These are phyloP conservation scores for Glarea lozoyensis DNA, from an alignment of 495 filamentous ascomycete species.

Conservation along the genomic window DNA sequence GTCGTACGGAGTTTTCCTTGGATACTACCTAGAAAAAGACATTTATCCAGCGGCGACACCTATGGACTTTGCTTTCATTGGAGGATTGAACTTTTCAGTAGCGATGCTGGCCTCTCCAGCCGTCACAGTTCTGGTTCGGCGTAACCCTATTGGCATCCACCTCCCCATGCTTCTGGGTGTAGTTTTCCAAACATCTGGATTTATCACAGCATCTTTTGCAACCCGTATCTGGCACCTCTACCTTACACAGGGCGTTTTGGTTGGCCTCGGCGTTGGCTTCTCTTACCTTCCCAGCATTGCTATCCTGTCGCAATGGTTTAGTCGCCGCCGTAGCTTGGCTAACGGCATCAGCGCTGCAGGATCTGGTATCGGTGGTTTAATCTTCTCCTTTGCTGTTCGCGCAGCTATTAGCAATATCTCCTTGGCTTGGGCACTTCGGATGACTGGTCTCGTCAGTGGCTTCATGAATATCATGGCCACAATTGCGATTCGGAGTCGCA, in stretches of 20 bases:
- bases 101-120: constrained; percentile 56
- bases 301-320: constrained; percentile 76
- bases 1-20: constrained; percentile 64
- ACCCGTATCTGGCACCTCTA: constrained; percentile 63
- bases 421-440: constrained; percentile 57
- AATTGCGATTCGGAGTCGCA: constrained; percentile 57
- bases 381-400: constrained; percentile 46
- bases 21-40: constrained; percentile 54
- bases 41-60: constrained; percentile 48
- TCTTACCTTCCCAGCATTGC: constrained; percentile 63
- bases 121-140: constrained; percentile 50
- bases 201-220: constrained; percentile 62
- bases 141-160: constrained; percentile 43
- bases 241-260: constrained; percentile 66
- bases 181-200: constrained; percentile 47
- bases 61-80: constrained; percentile 62
- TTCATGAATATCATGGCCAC: constrained; percentile 49
- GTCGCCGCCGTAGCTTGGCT: constrained; percentile 56
- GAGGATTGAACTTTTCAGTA: constrained; percentile 47
- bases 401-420: constrained; percentile 52
- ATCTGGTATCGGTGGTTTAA: constrained; percentile 66
- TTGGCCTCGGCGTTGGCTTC: constrained; percentile 70
- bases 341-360: constrained; percentile 66
- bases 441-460: constrained; percentile 53
- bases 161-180: constrained; percentile 50